Evolutionary conservation across 805 yeast species (phyloP).

Genomic region (Jamesozyma piceae): DNA sequence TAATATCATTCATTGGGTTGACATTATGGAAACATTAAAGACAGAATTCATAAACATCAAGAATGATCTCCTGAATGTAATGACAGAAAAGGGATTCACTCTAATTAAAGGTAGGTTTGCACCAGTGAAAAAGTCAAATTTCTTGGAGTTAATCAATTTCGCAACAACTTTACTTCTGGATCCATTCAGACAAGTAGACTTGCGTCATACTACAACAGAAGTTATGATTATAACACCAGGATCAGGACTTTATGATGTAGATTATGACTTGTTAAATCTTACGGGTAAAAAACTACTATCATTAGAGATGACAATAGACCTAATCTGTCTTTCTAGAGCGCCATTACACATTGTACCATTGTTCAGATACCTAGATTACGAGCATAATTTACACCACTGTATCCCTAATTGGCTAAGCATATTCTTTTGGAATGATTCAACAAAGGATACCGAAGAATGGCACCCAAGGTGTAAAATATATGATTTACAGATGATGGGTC

Average conservation of each 20-base stretch:
- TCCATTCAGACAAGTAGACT: conserved; percentile 73
- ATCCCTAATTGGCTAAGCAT: conserved; percentile 95
- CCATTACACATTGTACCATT: conserved; percentile 90
- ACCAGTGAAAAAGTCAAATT: conserved; percentile 84
- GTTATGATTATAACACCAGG: conserved; percentile 85
- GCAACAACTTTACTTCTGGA: conserved; percentile 71
- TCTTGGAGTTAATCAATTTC: conserved; percentile 77
- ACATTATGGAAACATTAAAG: conserved; percentile 80
- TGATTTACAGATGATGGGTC: conserved; percentile 96
- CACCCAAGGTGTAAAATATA: conserved; percentile 90
- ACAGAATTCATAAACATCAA: conserved; percentile 78
- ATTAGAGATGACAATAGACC: conserved; percentile 79
- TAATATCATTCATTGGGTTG: conserved; percentile 79
- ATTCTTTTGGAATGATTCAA: conserved; percentile 69
- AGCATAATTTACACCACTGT: conserved; percentile 50
- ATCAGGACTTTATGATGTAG: conserved; percentile 87
- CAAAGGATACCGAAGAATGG: conserved; percentile 51
- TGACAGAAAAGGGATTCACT: conserved; percentile 27
- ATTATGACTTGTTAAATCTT: conserved; percentile 60
- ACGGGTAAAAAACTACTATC: conserved; percentile 69
- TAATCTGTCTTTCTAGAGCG: conserved; percentile 79
- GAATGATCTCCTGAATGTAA: conserved; percentile 51
- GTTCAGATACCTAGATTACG: conserved; percentile 56
- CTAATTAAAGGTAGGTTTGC: conserved; percentile 53
- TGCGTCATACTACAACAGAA: conserved; percentile 86